Evolutionary conservation across 2,329 filamentous ascomycete species (phyloP), one percentile per base, ranked within the genome.

Genomic region (Anthostomella pinea): DNA sequence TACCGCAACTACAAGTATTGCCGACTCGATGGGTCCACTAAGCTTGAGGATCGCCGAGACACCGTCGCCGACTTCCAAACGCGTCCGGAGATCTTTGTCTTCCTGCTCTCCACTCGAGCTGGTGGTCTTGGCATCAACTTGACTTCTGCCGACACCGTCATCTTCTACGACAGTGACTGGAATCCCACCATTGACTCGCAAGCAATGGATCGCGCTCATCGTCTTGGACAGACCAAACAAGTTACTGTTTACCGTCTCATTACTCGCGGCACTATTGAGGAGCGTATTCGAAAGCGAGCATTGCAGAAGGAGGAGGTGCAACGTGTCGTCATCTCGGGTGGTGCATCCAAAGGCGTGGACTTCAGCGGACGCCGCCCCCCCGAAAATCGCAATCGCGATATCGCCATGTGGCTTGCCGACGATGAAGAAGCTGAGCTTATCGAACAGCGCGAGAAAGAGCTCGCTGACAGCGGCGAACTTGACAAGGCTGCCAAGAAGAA

Each of bases 1-100:
- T 97, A 97, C 69, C 87, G 93, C 61, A 96, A 97, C 68, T 97
- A 95, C 81, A 96, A 95, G 65, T 98, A 96, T 68, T 94, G 91
- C 56, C 87, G 93, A 42, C 76, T 98, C 28, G 93, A 98, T 56
- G 93, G 93, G 59, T 95, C 89, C 13, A 98, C 93, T 27, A 98
- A 97, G 64, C 76, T 98, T 33, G 93, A 98, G 63, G 93, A 98
- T 62, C 82, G 93, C 63, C 84, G 93, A 59, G 93, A 98, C 59
- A 97, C 93, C 1, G 93, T 98, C 17, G 80, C 89, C 31, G 91
- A 96, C 59, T 98, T 97, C 81, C 93, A 98, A 63, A 91, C 86
- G 19, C 80, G 87, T 24, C 86, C 88, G 0, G 90, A 95, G 13
- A 95, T 97, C 52, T 98, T 98, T 62, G 87, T 98, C 53, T 98